Evolutionary conservation across 352 stramenopile species (phyloP).

Genomic region (Globisporangium paroecandrum): DNA sequence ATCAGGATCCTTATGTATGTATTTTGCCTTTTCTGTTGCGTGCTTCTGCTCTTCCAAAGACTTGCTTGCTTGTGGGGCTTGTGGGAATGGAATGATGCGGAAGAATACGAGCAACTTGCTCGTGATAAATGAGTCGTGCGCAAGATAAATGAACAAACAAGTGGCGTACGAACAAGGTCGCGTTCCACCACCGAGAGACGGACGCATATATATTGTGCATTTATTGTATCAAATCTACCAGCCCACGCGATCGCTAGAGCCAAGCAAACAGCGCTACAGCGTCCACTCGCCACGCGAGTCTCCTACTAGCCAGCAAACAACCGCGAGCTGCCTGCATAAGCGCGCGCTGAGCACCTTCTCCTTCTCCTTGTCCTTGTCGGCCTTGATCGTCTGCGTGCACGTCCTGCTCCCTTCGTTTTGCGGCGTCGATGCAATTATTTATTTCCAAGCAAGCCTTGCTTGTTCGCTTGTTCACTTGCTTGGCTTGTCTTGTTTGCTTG

Average conservation of each 20-base stretch:
- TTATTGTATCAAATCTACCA: conserved; percentile 13
- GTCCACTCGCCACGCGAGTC: neutral
- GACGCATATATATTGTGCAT: conserved; percentile 15
- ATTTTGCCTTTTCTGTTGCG: neutral
- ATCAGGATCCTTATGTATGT: conserved; percentile 1
- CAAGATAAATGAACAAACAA: neutral
- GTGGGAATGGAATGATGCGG: neutral
- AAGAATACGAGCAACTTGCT: neutral
- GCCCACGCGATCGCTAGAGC: neutral
- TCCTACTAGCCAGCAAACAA: neutral
- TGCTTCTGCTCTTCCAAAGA: neutral
- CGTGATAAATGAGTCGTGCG: too few species aligned
- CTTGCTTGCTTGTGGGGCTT: neutral
- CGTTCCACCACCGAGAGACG: neutral
- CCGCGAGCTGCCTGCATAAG: neutral
- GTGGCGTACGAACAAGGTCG: conserved; percentile 1
- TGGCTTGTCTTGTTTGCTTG: neutral
- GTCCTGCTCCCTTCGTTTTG: neutral
- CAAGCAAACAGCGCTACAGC: neutral
- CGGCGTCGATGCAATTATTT: conserved; percentile 2
- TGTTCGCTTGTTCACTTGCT: neutral
- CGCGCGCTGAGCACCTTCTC: neutral
- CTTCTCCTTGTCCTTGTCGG: neutral
- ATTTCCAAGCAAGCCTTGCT: neutral
- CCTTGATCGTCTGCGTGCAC: neutral